Conservation (phyloP, 2,329 filamentous ascomycete species). For the Cercospora zeae-maydis region DNA sequence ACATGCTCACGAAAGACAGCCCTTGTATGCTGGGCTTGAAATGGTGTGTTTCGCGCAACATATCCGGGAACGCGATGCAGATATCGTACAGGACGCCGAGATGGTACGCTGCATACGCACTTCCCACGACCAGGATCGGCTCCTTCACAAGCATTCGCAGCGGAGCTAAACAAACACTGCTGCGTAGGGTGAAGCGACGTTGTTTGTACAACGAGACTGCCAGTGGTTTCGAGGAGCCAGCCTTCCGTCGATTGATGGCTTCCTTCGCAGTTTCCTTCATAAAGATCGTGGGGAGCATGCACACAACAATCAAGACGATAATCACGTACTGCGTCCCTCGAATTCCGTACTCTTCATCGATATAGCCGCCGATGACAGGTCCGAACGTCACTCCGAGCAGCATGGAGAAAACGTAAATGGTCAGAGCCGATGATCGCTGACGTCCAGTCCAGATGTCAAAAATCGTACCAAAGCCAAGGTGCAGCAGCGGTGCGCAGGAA, state of each 20-base stretch:
- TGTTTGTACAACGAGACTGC: constrained; percentile 25
- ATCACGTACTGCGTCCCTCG: constrained; percentile 42
- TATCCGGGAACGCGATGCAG: constrained; percentile 21
- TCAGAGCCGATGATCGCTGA: constrained; percentile 32
- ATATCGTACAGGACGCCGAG: constrained; percentile 27
- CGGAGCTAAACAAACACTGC: constrained; percentile 15
- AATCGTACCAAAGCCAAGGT: constrained; percentile 38
- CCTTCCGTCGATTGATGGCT: constrained; percentile 39
- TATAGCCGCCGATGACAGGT: constrained; percentile 43
- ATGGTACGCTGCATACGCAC: constrained; percentile 17
- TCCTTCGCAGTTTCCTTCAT: constrained; percentile 54
- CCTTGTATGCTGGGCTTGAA: constrained; percentile 35
- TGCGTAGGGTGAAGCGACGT: too few species aligned
- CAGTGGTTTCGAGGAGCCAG: constrained; percentile 4
- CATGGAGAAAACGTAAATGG: constrained; percentile 35
- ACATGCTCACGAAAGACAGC: constrained; percentile 36
- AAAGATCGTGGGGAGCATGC: constrained; percentile 38
- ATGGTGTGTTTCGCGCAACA: constrained; percentile 28
- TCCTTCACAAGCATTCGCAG: constrained; percentile 29
- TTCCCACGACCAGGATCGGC: constrained; percentile 29
- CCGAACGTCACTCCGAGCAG: constrained; percentile 40
- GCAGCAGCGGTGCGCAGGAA: constrained; percentile 35
- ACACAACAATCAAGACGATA: constrained; percentile 37
- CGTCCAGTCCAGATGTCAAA: constrained; percentile 38
- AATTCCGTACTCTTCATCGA: constrained; percentile 38